phyloP scores from a whole-genome alignment of 192 early-diverging fungal genomes.

The Coemansia sp. region DNA sequence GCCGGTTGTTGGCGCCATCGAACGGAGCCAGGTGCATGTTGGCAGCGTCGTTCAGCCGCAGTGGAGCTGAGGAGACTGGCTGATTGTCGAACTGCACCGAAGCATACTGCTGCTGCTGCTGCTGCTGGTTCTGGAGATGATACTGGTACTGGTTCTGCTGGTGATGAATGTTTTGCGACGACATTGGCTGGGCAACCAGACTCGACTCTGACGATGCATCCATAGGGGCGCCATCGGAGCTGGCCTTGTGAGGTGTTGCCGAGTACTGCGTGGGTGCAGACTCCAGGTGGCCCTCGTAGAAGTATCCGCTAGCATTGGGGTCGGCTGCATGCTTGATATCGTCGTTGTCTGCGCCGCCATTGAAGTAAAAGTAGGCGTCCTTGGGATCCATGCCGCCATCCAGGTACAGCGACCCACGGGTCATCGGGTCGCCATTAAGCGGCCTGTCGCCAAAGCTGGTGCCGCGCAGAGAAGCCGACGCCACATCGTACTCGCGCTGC shows the following conservation, averaged over 20 bases:
- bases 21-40: background rate
- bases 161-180: background rate
- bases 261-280: background rate
- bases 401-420: background rate
- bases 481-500: slow-evolving; percentile 31
- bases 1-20: background rate
- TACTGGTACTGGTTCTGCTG: background rate
- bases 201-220: background rate
- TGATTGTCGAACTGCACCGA: background rate
- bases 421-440: background rate
- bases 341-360: background rate
- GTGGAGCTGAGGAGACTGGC: background rate
- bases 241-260: too few relatives aligned
- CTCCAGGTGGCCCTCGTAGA: background rate
- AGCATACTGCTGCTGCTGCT: background rate
- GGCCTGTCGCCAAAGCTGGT: background rate
- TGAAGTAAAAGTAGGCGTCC: slow-evolving; percentile 7
- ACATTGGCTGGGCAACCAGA: background rate
- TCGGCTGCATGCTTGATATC: background rate
- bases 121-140: too few relatives aligned
- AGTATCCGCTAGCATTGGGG: background rate
- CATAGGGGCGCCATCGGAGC: background rate
- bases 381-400: background rate
- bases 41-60: slow-evolving; percentile 2
- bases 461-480: slow-evolving; percentile 1